Percentiles rank a stretch among this genome's conserved stretches.
Conservation (phyloP, 768 basidiomycete species). For the Fomitopsis serialis region DNA sequence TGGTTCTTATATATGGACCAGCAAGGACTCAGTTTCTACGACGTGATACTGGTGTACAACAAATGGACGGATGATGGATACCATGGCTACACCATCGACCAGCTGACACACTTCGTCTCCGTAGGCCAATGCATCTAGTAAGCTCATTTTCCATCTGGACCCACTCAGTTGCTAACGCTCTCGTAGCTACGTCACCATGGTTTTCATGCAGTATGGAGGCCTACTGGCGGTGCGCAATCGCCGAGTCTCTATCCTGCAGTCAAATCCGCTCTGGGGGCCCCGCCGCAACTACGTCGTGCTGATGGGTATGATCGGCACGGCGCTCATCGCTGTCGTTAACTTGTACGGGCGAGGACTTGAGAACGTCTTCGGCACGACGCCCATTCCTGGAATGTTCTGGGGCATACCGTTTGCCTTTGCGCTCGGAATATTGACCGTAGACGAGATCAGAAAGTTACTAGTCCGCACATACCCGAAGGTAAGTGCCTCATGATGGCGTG, state of each 20-base stretch:
- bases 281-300: constrained; percentile 36
- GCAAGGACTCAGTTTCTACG: constrained; percentile 42
- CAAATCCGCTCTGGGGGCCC: constrained; percentile 46
- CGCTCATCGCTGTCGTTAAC: constrained; percentile 38
- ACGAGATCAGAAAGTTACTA: constrained; percentile 40
- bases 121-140: constrained; percentile 48
- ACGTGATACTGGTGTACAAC: constrained; percentile 41
- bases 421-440: constrained; percentile 32
- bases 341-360: constrained; percentile 40
- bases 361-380: constrained; percentile 34
- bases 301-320: constrained; percentile 34
- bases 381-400: constrained; percentile 47
- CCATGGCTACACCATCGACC: constrained; percentile 32
- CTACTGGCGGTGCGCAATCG: constrained; percentile 52
- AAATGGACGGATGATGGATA: constrained; percentile 33
- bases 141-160: too few species aligned
- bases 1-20: constrained; percentile 31
- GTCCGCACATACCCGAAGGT: constrained; percentile 40
- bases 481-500: too few species aligned
- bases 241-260: constrained; percentile 48
- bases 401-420: constrained; percentile 41
- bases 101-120: constrained; percentile 45
- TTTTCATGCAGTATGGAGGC: constrained; percentile 60
- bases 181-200: constrained; percentile 43
- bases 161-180: not conserved